Percentiles rank a stretch among this genome's conserved stretches.
Evolutionary conservation across 805 yeast genomes (phyloP).

Genomic region (Kazachstania bromeliacearum): DNA sequence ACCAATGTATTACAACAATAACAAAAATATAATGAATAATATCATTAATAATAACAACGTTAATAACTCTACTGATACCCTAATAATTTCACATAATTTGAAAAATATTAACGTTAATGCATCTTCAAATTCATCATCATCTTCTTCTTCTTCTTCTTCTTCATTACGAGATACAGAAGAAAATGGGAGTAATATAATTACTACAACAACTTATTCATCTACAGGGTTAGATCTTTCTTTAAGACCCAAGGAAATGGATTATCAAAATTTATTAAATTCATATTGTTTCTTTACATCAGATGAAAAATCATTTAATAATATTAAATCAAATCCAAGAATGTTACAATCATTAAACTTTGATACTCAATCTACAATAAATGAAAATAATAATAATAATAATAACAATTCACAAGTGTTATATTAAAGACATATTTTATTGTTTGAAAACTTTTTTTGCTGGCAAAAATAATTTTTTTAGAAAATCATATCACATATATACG

Average conservation of each 20-base stretch:
- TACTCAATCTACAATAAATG: too few relatives aligned
- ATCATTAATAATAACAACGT: slow-evolving; percentile 1
- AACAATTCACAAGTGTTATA: too few relatives aligned
- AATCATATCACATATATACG: too few relatives aligned
- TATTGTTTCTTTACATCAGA: slow-evolving; percentile 20
- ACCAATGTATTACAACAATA: slow-evolving; percentile 1
- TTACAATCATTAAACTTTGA: neutral
- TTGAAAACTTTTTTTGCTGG: too few relatives aligned
- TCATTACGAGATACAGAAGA: neutral
- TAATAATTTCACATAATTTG: slow-evolving; percentile 5
- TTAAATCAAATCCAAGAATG: neutral
- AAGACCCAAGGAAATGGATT: slow-evolving; percentile 9
- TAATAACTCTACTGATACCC: slow-evolving; percentile 16
- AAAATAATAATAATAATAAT: too few relatives aligned
- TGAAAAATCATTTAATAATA: neutral
- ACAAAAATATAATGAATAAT: neutral
- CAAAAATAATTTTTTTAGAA: too few relatives aligned
- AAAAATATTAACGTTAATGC: neutral
- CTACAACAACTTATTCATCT: neutral
- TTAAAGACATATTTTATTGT: too few relatives aligned
- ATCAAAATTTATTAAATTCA: slow-evolving; percentile 21
- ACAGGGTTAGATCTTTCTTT: neutral
- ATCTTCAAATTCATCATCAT: neutral
- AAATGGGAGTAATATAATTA: neutral
- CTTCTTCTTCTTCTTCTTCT: neutral